Evolutionary conservation across 139 green algal species (phyloP), one percentile per base, ranked within the genome.

Genomic region (Pleodorina starrii): DNA sequence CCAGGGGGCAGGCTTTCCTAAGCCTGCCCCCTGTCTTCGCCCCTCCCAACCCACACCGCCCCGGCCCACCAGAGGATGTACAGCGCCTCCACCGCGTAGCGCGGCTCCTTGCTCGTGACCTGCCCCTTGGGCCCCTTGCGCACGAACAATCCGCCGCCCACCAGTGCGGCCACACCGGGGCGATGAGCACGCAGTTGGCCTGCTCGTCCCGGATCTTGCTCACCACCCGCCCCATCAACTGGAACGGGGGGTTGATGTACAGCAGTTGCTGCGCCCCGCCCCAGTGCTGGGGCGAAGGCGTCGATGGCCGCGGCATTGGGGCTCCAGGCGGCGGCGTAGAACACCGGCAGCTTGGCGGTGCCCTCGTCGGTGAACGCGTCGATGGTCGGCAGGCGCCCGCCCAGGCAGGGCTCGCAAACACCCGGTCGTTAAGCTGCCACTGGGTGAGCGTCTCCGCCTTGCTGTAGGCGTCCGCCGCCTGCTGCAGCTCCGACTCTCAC

Each of bases 241-340:
- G 40, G 60, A 78, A 87, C 16, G 57, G 81, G 0, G 43, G 43
- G 50, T 72, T 72, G 23, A 87, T 77, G 48, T 73, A 72, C 16
- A 85, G 51, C 19, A 85, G 77, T 32, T 76, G 68, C 16, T 76
- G 16, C 1, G 35, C 16, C 5, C 14, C 44, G 5, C 23, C 48
- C 77, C 29, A 42, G 25, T 46, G 35, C 51, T 42, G 77, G 16
- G 36, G 43, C 3, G 51, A 50, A 25, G 17, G 21, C 29, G 10
- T 63, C 51, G 0, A 71, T 6, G 7, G 6, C 77, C 5, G 5
- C 32, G 21, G 36, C 11, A 2, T 17, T 23, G 5, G 60, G 43
- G 60, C n/a, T 63, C 63, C 81, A 63, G 81, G 38, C 23, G 16
- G 19, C 1, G 4, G 80, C 27, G 80, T 46, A 78, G 35, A 87